Percentiles rank a stretch among this genome's conserved stretches.
phyloP scores from a whole-genome alignment of 2,329 filamentous ascomycete species.

The Epichloe gansuensis region DNA sequence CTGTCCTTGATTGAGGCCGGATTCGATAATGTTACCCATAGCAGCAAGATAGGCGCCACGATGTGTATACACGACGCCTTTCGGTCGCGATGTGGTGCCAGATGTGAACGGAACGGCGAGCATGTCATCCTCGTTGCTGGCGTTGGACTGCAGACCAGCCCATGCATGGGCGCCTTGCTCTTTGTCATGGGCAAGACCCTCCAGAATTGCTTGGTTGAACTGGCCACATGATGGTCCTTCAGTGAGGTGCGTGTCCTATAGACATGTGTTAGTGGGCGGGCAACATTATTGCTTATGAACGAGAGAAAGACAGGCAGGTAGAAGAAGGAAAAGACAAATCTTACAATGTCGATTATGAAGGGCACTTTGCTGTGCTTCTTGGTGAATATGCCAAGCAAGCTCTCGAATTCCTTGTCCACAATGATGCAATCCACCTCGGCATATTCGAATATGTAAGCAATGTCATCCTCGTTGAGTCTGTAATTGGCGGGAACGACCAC shows the following conservation, averaged over 20 bases:
- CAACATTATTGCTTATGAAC: too few species aligned
- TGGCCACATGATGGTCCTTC: constrained; percentile 63
- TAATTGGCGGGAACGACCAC: constrained; percentile 58
- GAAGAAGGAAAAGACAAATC: constrained; percentile 7
- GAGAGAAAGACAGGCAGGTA: too few species aligned
- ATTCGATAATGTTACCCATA: constrained; percentile 78
- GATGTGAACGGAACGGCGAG: constrained; percentile 89
- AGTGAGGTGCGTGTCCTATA: constrained; percentile 62
- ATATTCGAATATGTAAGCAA: constrained; percentile 82
- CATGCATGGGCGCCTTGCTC: constrained; percentile 58
- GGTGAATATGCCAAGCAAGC: constrained; percentile 54
- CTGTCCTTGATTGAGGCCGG: constrained; percentile 61
- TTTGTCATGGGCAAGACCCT: constrained; percentile 62
- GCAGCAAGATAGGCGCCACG: constrained; percentile 76
- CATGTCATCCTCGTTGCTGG: constrained; percentile 62
- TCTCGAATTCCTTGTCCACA: constrained; percentile 67
- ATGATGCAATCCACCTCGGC: constrained; percentile 79
- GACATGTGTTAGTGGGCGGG: background rate
- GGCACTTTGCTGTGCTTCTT: constrained; percentile 48
- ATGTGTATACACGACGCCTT: constrained; percentile 88
- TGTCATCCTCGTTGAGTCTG: constrained; percentile 66
- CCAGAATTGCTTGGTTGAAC: constrained; percentile 71
- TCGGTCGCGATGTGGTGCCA: constrained; percentile 81
- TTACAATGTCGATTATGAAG: constrained; percentile 58
- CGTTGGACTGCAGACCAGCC: constrained; percentile 59